Conservation (phyloP, 495 filamentous ascomycete species). For the Aspergillus panamensis region DNA sequence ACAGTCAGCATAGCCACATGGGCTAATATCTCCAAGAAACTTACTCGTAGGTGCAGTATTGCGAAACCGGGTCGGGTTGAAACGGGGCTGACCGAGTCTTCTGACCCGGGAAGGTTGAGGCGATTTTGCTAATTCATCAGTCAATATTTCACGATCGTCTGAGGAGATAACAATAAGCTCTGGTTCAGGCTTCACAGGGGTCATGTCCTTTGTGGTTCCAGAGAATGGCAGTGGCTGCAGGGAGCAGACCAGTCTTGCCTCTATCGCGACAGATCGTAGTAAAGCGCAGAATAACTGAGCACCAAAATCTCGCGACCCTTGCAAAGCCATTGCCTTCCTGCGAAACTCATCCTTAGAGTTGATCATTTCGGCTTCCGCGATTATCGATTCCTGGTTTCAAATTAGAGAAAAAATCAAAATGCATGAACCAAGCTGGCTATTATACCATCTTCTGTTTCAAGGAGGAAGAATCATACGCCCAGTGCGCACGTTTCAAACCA, state of each 20-base stretch:
- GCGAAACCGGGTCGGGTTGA: conserved; percentile 28
- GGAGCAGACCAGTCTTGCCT: conserved; percentile 88
- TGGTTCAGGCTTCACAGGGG: conserved; percentile 35
- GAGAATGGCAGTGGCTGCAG: conserved; percentile 77
- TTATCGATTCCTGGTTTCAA: conserved; percentile 33
- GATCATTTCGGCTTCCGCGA: conserved; percentile 38
- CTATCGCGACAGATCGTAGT: conserved; percentile 70
- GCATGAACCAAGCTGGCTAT: not conserved
- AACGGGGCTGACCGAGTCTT: conserved; percentile 44
- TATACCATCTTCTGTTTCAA: conserved; percentile 52
- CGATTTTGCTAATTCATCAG: conserved; percentile 22
- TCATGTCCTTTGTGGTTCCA: conserved; percentile 51
- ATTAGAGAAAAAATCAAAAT: not conserved
- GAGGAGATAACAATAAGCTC: conserved; percentile 40
- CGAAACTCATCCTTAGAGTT: conserved; percentile 68
- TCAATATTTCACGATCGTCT: conserved; percentile 34
- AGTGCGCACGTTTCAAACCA: conserved; percentile 66
- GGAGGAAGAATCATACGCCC: conserved; percentile 62
- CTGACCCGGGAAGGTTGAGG: conserved; percentile 24
- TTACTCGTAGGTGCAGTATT: conserved; percentile 11
- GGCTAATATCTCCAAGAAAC: not conserved
- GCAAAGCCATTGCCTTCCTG: conserved; percentile 57
- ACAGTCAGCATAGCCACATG: not conserved
- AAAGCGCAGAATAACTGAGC: conserved; percentile 87
- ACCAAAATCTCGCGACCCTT: conserved; percentile 84